Evolutionary conservation across 2,329 filamentous ascomycete genomes (phyloP).

Genomic region (Emmonsia crescens): DNA sequence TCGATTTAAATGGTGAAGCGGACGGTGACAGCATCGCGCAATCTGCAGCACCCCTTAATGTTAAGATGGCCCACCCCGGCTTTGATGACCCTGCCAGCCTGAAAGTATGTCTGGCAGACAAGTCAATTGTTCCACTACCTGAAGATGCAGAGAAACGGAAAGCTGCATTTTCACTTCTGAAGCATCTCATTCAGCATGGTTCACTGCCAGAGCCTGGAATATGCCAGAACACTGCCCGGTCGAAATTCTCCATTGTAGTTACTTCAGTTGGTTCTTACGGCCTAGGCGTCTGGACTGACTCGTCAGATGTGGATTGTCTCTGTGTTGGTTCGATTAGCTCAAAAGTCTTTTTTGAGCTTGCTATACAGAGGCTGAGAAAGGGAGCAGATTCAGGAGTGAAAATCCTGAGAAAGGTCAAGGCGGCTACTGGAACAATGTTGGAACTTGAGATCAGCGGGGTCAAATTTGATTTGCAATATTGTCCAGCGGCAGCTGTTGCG

Average conservation of each 20-base stretch:
- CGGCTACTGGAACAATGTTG: slow-evolving; percentile 52
- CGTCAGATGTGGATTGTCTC: slow-evolving; percentile 56
- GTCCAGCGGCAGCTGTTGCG: slow-evolving; percentile 45
- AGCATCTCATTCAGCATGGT: slow-evolving; percentile 31
- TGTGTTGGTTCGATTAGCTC: slow-evolving; percentile 53
- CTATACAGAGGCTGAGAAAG: slow-evolving; percentile 43
- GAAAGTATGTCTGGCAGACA: slow-evolving; percentile 27
- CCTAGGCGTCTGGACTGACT: slow-evolving; percentile 49
- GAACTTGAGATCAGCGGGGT: slow-evolving; percentile 50
- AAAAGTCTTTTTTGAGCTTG: slow-evolving; percentile 51
- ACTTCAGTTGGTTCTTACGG: slow-evolving; percentile 57
- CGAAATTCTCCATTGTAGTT: slow-evolving; percentile 37
- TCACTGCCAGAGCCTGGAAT: slow-evolving; percentile 18
- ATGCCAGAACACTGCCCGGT: slow-evolving; percentile 9
- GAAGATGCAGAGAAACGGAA: slow-evolving; percentile 35
- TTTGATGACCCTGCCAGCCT: slow-evolving; percentile 20
- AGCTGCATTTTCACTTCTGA: slow-evolving; percentile 38
- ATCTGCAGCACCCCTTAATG: background rate
- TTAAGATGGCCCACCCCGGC: background rate
- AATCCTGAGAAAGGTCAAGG: slow-evolving; percentile 48
- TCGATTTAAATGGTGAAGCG: background rate
- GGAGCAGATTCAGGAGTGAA: slow-evolving; percentile 35
- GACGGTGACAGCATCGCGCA: background rate
- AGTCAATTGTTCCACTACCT: slow-evolving; percentile 38
- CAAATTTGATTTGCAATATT: slow-evolving; percentile 57